These are phyloP conservation scores for Puccinia coronata DNA, from an alignment of 1,284 basidiomycete species.

Conservation along the genomic window DNA sequence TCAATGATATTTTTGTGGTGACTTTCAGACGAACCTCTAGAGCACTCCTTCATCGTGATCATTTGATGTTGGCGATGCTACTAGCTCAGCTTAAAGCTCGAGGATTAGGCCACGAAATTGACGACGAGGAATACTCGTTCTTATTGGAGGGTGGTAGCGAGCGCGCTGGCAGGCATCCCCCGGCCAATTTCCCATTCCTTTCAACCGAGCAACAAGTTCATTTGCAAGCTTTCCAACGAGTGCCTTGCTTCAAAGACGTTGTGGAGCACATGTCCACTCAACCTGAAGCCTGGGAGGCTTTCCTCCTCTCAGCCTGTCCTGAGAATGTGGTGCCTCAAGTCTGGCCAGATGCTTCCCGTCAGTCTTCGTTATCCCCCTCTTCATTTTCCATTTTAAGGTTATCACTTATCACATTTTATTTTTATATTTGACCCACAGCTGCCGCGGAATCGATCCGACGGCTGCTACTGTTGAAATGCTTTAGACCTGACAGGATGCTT, in stretches of 20 bases:
- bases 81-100: constrained; percentile 87
- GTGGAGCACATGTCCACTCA: constrained; percentile 69
- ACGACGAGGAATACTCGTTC: constrained; percentile 83
- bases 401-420: neutral
- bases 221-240: constrained; percentile 56
- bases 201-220: constrained; percentile 69
- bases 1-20: constrained; percentile 85
- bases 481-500: constrained; percentile 82
- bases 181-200: constrained; percentile 50
- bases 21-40: constrained; percentile 88
- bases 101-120: constrained; percentile 68
- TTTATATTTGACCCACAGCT: constrained; percentile 61
- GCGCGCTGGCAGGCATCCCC: constrained; percentile 18
- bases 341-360: constrained; percentile 64
- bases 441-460: constrained; percentile 72
- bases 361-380: constrained; percentile 50
- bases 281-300: constrained; percentile 72
- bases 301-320: constrained; percentile 71
- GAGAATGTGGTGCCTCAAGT: constrained; percentile 70
- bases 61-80: constrained; percentile 84
- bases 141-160: constrained; percentile 76
- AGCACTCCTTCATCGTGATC: constrained; percentile 85
- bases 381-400: neutral
- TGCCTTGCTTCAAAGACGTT: constrained; percentile 74
- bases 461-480: constrained; percentile 79